Conservation (phyloP, 306 rosid genomes). For the Trifolium dubium region DNA sequence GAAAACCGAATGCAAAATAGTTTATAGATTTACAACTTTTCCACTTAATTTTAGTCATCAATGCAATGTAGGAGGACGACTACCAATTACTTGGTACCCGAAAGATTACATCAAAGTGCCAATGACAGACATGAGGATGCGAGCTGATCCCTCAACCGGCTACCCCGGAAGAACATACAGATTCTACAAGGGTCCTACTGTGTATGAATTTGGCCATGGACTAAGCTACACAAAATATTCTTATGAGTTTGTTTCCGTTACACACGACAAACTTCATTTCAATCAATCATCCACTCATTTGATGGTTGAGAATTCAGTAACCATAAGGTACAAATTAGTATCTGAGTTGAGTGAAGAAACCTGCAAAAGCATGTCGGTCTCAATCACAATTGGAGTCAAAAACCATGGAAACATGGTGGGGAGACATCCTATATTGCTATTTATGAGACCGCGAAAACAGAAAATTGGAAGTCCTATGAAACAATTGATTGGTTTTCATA, state of each 20-base stretch:
- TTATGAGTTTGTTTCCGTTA: slow-evolving; percentile 58
- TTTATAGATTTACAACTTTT: neutral
- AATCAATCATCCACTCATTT: slow-evolving; percentile 54
- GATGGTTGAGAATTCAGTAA: slow-evolving; percentile 52
- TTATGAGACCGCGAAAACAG: slow-evolving; percentile 46
- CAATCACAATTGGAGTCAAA: slow-evolving; percentile 57
- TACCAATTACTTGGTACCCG: slow-evolving; percentile 94
- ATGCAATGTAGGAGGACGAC: slow-evolving; percentile 79
- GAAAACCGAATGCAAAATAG: neutral
- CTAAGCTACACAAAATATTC: slow-evolving; percentile 81
- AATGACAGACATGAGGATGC: slow-evolving; percentile 99
- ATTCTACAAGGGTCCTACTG: slow-evolving; percentile 75
- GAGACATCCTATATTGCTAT: slow-evolving; percentile 76
- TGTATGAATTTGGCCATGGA: slow-evolving; percentile 83
- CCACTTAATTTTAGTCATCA: slow-evolving; percentile 28
- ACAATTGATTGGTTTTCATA: slow-evolving; percentile 72
- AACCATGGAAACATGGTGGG: slow-evolving; percentile 80
- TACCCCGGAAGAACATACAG: slow-evolving; percentile 89
- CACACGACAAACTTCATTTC: slow-evolving; percentile 59
- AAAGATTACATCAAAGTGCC: slow-evolving; percentile 64
- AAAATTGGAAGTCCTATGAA: slow-evolving; percentile 60
- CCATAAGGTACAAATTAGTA: slow-evolving; percentile 56
- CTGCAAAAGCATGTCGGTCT: slow-evolving; percentile 59
- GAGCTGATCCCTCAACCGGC: slow-evolving; percentile 63
- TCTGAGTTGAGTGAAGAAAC: slow-evolving; percentile 57